Conservation (phyloP, 257 asterid species). For the Scutellaria baicalensis region DNA sequence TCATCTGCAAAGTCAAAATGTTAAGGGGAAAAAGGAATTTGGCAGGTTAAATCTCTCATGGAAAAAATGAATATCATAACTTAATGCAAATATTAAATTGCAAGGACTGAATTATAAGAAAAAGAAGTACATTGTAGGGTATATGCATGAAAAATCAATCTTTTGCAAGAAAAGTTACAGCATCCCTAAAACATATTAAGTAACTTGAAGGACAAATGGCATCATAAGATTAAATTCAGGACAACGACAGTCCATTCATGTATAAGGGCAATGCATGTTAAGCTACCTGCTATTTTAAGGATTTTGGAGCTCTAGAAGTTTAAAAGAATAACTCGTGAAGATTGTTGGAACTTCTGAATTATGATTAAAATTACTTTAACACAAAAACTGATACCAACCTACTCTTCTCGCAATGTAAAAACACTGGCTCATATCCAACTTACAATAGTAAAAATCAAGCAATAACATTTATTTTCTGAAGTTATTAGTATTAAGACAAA, state of each 20-base stretch:
- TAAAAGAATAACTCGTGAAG: neutral
- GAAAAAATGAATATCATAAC: neutral
- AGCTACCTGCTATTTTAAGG: neutral
- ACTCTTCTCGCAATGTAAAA: neutral
- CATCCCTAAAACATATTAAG: neutral
- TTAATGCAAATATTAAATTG: neutral
- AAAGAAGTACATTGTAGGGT: neutral
- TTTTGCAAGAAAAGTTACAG: neutral
- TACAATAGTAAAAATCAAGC: neutral
- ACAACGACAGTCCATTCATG: neutral
- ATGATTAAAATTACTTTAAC: neutral
- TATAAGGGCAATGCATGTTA: neutral
- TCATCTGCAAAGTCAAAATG: constrained; percentile 39
- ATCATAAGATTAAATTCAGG: neutral
- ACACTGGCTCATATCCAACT: neutral
- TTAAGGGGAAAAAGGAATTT: constrained; percentile 7
- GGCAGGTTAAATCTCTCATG: neutral
- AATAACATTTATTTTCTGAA: neutral
- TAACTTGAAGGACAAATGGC: neutral
- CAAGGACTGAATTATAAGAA: neutral
- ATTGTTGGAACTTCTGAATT: neutral
- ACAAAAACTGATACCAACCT: neutral
- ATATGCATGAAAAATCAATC: neutral
- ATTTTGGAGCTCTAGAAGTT: neutral
- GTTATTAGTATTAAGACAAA: neutral